Evolutionary conservation across 148 eudicot genomes (phyloP).

Genomic region (Spergularia marina): DNA sequence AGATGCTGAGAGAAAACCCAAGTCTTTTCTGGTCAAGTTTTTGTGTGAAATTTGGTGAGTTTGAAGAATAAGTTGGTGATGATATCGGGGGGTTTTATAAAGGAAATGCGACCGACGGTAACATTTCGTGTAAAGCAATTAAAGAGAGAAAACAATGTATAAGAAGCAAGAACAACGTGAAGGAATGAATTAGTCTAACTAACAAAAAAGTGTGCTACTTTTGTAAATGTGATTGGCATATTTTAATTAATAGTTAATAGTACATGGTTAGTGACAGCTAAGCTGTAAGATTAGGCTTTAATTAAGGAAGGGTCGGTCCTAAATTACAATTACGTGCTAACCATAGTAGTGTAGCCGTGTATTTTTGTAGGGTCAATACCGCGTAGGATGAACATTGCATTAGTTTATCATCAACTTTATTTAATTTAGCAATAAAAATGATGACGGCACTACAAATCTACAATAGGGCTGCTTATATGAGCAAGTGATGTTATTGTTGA

Average conservation of each 20-base stretch:
- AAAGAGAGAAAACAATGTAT: neutral
- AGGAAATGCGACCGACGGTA: neutral
- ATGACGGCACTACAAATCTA: too few species aligned
- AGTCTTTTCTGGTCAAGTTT: neutral
- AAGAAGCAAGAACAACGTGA: conserved; percentile 23
- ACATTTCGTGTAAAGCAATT: neutral
- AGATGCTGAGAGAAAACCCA: neutral
- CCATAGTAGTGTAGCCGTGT: neutral
- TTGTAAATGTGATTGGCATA: too few species aligned
- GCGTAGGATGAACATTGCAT: neutral
- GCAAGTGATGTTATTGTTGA: too few species aligned
- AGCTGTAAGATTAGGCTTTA: neutral
- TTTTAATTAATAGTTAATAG: too few species aligned
- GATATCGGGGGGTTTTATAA: neutral
- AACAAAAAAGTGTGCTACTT: too few species aligned
- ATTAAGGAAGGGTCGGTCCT: too few species aligned
- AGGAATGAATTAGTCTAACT: neutral
- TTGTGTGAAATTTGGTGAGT: neutral
- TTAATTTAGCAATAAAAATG: too few species aligned
- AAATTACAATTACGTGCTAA: neutral
- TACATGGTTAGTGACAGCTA: neutral
- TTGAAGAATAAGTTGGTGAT: neutral
- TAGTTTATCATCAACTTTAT: too few species aligned
- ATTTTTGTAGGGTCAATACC: neutral
- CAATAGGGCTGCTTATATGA: too few species aligned